Base-by-base conservation (phyloP, 2,329 filamentous ascomycete species). In the Claviceps sp. region DNA sequence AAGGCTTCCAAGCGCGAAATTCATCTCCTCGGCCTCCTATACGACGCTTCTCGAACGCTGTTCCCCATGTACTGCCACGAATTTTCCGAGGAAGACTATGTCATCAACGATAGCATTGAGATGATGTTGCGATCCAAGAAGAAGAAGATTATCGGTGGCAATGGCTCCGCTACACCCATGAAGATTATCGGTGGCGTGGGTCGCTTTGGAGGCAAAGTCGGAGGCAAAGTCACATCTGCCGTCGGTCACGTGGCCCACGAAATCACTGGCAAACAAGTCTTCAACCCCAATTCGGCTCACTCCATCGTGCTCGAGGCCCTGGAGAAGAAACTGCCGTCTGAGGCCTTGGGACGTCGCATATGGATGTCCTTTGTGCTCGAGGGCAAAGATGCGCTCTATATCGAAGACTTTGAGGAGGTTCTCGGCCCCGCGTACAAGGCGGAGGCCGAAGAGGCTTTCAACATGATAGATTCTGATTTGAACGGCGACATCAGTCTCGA, bases 351-450 rank as follows among this genome's bases (percentile, higher is more conserved):
- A n/a, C 85, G 82, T 58, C 85, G 93, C 61, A 84, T 97, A 56
- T 97, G 93, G 93, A 95, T 96, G 88, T 96, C 90, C 1, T 95
- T 96, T 64, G 93, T 95, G 1, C 81, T 93, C 4, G 91, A 97
- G 67, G 89, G 88, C 59, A 83, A 83, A 53, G 88, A 96, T 42
- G 74, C 83, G 0, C 74, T 98, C 8, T 87, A 79, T 58, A 68
- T 78, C 8, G 88, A 95, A 4, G 93, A 98, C 63, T 77, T 98
- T 39, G 65, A 83, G 34, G 91, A 97, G 64, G 91, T 97, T 9
- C 82, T 98, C 53, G 91, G 91, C 2, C 71, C 78, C 0, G 78
- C 79, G 5, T 83, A 85, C 60, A 80, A 81, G 55, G 73, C 79
- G 0, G 87, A 95, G 56, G 93, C 93, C 2, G 86, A 93, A 53